phyloP scores from a whole-genome alignment of 352 stramenopile species.

The Vaucheria bursata region DNA sequence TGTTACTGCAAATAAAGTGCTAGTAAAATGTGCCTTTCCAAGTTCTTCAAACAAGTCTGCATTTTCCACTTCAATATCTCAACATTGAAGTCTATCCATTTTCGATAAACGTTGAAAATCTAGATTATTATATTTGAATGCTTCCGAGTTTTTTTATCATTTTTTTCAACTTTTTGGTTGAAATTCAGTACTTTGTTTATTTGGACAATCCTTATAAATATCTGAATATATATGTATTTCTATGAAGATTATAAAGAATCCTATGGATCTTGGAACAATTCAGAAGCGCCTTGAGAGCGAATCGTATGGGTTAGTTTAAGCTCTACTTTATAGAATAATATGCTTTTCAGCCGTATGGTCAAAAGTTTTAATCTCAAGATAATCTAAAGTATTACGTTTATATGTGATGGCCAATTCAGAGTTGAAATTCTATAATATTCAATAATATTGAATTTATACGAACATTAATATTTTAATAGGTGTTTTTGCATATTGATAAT shows the following conservation, averaged over 20 bases:
- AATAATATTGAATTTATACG: too few relatives aligned
- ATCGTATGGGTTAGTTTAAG: constrained; percentile 11
- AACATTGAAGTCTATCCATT: background rate
- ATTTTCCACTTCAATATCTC: background rate
- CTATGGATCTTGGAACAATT: constrained; percentile 80
- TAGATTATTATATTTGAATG: background rate
- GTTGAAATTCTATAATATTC: too few relatives aligned
- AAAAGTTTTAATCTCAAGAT: background rate
- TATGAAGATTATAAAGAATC: constrained; percentile 65
- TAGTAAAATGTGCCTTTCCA: too few relatives aligned
- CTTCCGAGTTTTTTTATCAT: background rate
- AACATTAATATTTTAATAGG: too few relatives aligned
- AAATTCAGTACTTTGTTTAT: background rate
- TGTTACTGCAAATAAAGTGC: too few relatives aligned
- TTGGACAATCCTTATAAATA: background rate
- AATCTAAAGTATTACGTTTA: too few relatives aligned
- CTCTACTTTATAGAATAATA: background rate
- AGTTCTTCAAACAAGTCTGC: background rate
- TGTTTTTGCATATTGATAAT: too few relatives aligned
- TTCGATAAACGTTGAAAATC: background rate
- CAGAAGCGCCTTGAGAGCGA: constrained; percentile 28
- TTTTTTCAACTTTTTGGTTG: background rate
- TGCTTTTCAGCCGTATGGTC: background rate
- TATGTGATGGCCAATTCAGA: too few relatives aligned
- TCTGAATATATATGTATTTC: background rate